Evolutionary conservation across 345 rosid genomes (phyloP).

Genomic region (Rhodamnia argentea): DNA sequence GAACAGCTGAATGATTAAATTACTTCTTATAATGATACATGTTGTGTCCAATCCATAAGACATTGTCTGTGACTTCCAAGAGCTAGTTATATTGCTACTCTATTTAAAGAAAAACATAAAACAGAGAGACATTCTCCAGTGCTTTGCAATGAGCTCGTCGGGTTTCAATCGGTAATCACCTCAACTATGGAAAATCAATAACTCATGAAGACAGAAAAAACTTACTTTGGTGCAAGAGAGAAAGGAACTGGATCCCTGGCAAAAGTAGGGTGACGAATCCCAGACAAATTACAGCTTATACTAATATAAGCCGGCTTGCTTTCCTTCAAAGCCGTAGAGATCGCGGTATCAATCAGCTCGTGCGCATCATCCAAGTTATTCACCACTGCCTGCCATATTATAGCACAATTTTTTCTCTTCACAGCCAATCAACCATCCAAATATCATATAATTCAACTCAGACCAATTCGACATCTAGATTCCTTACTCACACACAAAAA

Average conservation of each 20-base stretch:
- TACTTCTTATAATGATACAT: neutral
- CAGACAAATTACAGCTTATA: conserved; percentile 56
- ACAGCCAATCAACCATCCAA: neutral
- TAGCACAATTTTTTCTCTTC: neutral
- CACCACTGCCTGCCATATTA: conserved; percentile 44
- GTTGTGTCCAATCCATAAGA: neutral
- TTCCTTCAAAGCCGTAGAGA: conserved; percentile 68
- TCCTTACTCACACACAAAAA: neutral
- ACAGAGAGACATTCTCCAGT: neutral
- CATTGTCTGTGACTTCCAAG: neutral
- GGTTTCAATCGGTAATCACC: neutral
- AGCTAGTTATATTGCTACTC: neutral
- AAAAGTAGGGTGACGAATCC: conserved; percentile 57
- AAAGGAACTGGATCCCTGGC: conserved; percentile 57
- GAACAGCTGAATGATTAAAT: neutral
- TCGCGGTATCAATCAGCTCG: conserved; percentile 54
- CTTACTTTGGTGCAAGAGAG: conserved; percentile 44
- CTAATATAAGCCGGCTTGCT: conserved; percentile 67
- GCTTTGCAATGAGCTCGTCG: neutral
- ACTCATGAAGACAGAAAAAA: neutral
- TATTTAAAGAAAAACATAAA: neutral
- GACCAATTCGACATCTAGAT: neutral
- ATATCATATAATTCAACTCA: neutral
- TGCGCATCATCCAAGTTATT: conserved; percentile 70
- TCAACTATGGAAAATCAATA: neutral